phyloP scores from a whole-genome alignment of 1,139 yeast genomes.

The Pichia sp. region DNA sequence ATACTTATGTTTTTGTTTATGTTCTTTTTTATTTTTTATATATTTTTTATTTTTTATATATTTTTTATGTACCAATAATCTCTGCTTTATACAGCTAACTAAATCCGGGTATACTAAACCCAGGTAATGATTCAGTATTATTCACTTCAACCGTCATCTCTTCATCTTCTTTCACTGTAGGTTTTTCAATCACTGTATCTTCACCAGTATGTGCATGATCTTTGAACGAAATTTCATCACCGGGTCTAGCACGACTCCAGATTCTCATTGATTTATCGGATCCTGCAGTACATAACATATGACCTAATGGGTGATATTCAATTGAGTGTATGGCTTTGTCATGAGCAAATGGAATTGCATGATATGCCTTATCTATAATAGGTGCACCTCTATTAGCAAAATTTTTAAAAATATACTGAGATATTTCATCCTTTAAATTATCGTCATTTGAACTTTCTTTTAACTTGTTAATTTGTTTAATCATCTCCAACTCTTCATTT shows the following conservation, averaged over 20 bases:
- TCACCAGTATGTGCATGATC: conserved; percentile 60
- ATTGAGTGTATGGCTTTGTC: conserved; percentile 87
- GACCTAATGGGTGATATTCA: conserved; percentile 93
- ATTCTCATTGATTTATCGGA: conserved; percentile 91
- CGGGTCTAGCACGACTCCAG: conserved; percentile 92
- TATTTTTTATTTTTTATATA: too few relatives aligned
- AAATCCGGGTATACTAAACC: conserved; percentile 24
- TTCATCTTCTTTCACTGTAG: background rate
- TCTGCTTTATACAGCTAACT: background rate
- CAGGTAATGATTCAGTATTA: conserved; percentile 11
- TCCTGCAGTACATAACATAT: conserved; percentile 84
- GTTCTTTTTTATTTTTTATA: too few relatives aligned
- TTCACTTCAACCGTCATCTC: background rate
- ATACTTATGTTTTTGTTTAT: background rate
- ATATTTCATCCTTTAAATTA: background rate
- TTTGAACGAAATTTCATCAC: conserved; percentile 75
- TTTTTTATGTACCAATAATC: background rate
- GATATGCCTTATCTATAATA: conserved; percentile 42
- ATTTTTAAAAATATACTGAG: conserved; percentile 3
- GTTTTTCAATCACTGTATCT: conserved; percentile 1
- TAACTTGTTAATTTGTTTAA: background rate
- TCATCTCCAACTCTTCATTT: background rate
- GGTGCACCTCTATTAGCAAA: conserved; percentile 7
- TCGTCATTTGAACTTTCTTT: background rate
- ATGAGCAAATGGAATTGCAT: conserved; percentile 83